Conservation (phyloP, 2,329 filamentous ascomycete species). For the Microdochium nivale region DNA sequence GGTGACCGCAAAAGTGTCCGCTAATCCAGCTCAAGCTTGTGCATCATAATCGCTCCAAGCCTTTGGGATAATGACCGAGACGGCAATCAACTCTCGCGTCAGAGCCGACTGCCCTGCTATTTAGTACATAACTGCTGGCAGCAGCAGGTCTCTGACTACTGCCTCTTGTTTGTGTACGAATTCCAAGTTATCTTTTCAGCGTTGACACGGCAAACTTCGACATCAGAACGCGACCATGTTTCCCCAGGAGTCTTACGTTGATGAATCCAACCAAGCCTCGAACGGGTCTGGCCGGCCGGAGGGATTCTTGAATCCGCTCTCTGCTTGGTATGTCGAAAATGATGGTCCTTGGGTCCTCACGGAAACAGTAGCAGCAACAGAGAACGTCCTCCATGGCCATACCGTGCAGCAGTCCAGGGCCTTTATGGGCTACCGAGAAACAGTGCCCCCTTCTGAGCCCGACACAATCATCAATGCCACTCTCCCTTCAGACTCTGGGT, state of each 20-base stretch:
- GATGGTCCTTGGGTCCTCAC: conserved; percentile 36
- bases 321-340: conserved; percentile 26
- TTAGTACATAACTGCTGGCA: neutral
- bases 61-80: neutral
- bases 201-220: neutral
- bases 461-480: conserved; percentile 22
- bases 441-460: conserved; percentile 27
- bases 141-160: too few relatives aligned
- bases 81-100: neutral
- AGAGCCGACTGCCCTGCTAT: neutral
- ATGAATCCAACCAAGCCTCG: neutral
- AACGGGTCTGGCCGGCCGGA: conserved; percentile 2
- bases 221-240: neutral
- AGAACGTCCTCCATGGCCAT: conserved; percentile 9
- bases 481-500: conserved; percentile 36
- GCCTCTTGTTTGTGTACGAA: too few relatives aligned
- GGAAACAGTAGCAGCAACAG: conserved; percentile 19
- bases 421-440: conserved; percentile 15
- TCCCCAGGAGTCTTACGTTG: neutral
- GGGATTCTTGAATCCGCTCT: conserved; percentile 11
- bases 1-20: neutral
- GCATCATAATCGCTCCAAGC: neutral
- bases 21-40: neutral
- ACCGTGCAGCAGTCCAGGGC: neutral
- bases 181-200: too few relatives aligned